Percentiles rank a stretch among this genome's conserved stretches.
Evolutionary conservation across 176 grass and related monocot species (phyloP).

Genomic region (Olyra latifolia): DNA sequence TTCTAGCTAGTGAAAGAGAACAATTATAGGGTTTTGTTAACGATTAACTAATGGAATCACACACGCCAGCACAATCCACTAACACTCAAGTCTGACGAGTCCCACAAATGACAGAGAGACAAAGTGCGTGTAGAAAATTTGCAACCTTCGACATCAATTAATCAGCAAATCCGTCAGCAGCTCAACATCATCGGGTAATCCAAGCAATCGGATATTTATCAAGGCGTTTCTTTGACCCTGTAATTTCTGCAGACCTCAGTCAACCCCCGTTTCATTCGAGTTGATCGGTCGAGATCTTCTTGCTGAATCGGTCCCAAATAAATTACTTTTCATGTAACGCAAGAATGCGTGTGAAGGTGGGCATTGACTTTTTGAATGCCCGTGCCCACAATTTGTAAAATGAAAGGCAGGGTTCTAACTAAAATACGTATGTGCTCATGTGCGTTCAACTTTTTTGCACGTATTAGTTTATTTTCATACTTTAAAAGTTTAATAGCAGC

Average conservation of each 20-base stretch:
- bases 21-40: neutral
- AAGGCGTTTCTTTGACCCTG: slow-evolving; percentile 11
- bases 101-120: neutral
- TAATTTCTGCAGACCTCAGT: neutral
- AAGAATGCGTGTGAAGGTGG: slow-evolving; percentile 23
- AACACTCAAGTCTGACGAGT: neutral
- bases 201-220: slow-evolving; percentile 10
- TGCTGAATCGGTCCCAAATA: slow-evolving; percentile 23
- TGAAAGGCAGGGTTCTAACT: neutral
- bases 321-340: neutral
- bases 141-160: slow-evolving; percentile 42
- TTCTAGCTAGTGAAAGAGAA: slow-evolving; percentile 5
- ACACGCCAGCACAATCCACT: slow-evolving; percentile 16
- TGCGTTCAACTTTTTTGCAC: neutral
- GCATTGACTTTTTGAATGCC: neutral
- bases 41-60: slow-evolving; percentile 28
- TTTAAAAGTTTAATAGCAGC: no score
- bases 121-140: slow-evolving; percentile 10
- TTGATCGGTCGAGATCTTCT: slow-evolving; percentile 6
- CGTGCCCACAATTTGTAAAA: neutral
- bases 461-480: neutral
- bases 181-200: slow-evolving; percentile 20
- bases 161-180: neutral
- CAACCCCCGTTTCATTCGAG: slow-evolving; percentile 25
- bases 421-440: neutral